Base-by-base conservation (phyloP, 441 rosid genomes). In the Adansonia rubrostipa region DNA sequence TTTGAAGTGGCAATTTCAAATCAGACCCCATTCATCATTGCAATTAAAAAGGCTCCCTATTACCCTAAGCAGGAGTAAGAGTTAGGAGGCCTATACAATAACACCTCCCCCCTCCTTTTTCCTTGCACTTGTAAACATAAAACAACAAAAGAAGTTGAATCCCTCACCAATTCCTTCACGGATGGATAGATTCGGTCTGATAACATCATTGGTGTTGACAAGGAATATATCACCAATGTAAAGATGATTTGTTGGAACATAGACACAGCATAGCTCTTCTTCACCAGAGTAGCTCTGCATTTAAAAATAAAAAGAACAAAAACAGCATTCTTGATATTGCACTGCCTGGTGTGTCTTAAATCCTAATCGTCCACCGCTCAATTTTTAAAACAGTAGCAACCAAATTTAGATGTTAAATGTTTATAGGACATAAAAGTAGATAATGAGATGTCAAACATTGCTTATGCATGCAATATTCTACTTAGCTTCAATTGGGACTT, bases 191-290 rank as follows among this genome's bases (percentile, higher is more conserved):
- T 89, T 95, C 71, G 99, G 99, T 81, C 99, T 88, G 82, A 97
- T 89, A 70, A 95, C 96, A 84, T 97, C 99, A 60, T 86, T 95
- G 77, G 93, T 75, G 76, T 84, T 92, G 54, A 97, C 86, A 15
- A 97, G 91, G 88, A 97, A 93, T 75, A 97, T 86, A 83, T 95
- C 99, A 33, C 98, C 99, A 47, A 96, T 88, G 86, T 96, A 96
- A 40, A 96, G 94, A 86, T 96, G 99, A 83, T 96, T 96, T 2
- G 99, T 95, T 2, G 99, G 99, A 72, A 97, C 98, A 88, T 94
- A 96, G 42, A 97, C 97, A 78, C 98, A 93, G 79, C 93, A 93
- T 54, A 97, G 92, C 78, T 93, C 98, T 86, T 97, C 99, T 74
- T 97, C 99, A 79, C 92, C 96, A 72, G 92, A 75, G 77, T 92